Evolutionary conservation across 139 green algal species (phyloP).

Genomic region (Tetradesmus obliquus): DNA sequence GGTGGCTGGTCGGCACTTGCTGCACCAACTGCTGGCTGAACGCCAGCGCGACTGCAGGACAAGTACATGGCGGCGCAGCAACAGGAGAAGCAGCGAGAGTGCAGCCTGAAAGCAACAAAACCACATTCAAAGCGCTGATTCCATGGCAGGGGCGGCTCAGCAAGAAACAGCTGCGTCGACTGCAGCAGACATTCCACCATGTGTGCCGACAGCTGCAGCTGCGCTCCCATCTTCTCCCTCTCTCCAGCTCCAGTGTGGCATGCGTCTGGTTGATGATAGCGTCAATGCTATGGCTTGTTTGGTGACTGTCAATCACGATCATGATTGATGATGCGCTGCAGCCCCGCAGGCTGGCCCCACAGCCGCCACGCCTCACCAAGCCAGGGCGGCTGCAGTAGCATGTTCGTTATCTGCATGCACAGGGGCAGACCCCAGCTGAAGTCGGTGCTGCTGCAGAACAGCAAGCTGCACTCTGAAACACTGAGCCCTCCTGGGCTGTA

Average conservation of each 20-base stretch:
- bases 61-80: background rate
- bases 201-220: background rate
- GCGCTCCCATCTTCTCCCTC: background rate
- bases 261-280: background rate
- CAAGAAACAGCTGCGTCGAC: background rate
- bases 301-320: too few species aligned
- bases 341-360: background rate
- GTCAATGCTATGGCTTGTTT: too few species aligned
- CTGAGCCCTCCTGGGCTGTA: too few species aligned
- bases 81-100: background rate
- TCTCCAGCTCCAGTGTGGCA: background rate
- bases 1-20: slow-evolving; percentile 45
- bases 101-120: background rate
- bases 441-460: background rate
- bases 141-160: background rate
- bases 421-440: background rate
- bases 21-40: slow-evolving; percentile 48
- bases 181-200: background rate
- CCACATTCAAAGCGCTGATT: background rate
- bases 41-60: slow-evolving; percentile 52
- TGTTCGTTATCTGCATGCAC: background rate
- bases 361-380: background rate
- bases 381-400: background rate
- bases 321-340: too few species aligned
- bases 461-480: too few species aligned